Base-by-base conservation (phyloP, 2,329 filamentous ascomycete genomes). In the Curvularia spicifera region DNA sequence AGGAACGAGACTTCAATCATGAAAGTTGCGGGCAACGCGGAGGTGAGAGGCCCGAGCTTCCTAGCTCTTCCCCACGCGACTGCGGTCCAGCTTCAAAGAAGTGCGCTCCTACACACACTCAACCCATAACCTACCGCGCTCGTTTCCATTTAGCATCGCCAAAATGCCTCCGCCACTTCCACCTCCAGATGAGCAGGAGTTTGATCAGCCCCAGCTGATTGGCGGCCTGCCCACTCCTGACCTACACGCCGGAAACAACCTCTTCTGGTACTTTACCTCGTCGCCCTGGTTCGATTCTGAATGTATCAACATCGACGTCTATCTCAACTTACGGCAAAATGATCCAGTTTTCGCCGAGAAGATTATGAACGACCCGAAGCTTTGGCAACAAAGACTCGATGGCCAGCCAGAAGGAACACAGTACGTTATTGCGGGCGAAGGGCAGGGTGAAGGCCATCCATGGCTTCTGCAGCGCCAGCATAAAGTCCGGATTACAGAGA, bases 271-370 rank as follows among this genome's bases (percentile, higher is more conserved):
- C 74, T 87, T 89, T 70, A 80, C 80, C 56, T 80, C 84, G 64
- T 87, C 85, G 1, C 85, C 84, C n/a, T 89, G 87, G 78, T 88
- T 86, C 72, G 86, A 89, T 60, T 75, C 78, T 24, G 82, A 80
- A 13, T 86, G 83, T 59, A 87, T 87, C 73, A 89, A 89, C 74
- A 68, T 65, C 54, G 82, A 83, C 61, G 79, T 84, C 9, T 76
- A 83, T 61, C 78, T 79, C 24, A 85, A 87, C 68, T 79, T 81
- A 12, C 79, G 76, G 61, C 81, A 84, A 59, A 49, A 59, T 28
- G 56, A 59, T 78, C 80, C 60, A 75, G 79, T 40, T 78, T 82
- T 42, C 31, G 56, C 56, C 59, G 80, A 80, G 55, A 76, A 81
- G 49, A 78, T 83, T 42, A 78, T 85, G 56, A 79, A 82, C 60